Evolutionary conservation across 768 basidiomycete genomes (phyloP), one percentile per base, ranked within the genome.

Genomic region (Agaricus subrufescens): DNA sequence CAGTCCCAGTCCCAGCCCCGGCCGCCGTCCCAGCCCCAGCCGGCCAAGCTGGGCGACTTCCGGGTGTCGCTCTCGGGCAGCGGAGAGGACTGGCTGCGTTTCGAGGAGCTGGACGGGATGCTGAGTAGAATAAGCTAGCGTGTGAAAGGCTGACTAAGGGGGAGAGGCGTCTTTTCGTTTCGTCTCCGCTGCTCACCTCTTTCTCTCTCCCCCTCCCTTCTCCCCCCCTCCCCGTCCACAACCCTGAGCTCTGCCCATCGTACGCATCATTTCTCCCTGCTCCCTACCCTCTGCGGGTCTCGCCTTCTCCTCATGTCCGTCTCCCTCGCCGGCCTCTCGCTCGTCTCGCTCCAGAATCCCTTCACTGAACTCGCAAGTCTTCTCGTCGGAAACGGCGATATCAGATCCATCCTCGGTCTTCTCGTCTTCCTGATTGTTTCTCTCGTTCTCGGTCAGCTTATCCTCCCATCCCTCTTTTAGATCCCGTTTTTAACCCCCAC

Each of bases 361-460:
- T 72, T 82, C 62, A 69, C 77, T 61, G 73, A 81, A 60, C 75
- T 81, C 64, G 71, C 80, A 61, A 71, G 73, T 62, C 64, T 77
- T 58, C 68, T 85, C 60, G 69, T 80, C 61, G 75, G 76, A 60
- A 82, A 81, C 66, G 76, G 82, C 54, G 87, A 88, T 67, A 70
- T 88, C 67, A 81, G 82, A 71, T 86, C 87, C 61, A 74, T 89
- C 64, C 78, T 92, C 70, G 85, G 83, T 63, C 76, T 82, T 56
- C 73, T 87, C 66, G 79, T 91, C 62, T 82, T 87, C 64, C 71
- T 80, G 69, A 82, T 86, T 64, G 78, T 91, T 62, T 66, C 84
- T 62, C 76, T 88, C 63, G 77, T 91, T 62, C 78, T 93, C 47
- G 91, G 91, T 90, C 62, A 70, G 83, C 47, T 48, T 61, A 62